These are phyloP conservation scores for Hysterium pulicare DNA, from an alignment of 2,329 filamentous ascomycete species.

Conservation along the genomic window DNA sequence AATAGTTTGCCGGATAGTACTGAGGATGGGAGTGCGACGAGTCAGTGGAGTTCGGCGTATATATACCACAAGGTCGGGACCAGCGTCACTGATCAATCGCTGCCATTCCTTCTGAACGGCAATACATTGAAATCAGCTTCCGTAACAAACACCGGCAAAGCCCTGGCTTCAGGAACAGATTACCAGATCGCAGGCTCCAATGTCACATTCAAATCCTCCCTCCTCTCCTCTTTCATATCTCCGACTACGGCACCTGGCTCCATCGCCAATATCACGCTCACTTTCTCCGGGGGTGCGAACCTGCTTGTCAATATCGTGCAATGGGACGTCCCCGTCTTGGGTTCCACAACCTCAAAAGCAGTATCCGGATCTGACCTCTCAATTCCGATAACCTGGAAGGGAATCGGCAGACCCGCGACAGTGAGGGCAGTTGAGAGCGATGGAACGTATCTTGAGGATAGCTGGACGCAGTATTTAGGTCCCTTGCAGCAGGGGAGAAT, in stretches of 20 bases:
- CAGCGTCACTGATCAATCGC: constrained; percentile 39
- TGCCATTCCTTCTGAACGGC: constrained; percentile 54
- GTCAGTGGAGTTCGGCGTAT: constrained; percentile 52
- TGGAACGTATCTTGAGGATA: constrained; percentile 52
- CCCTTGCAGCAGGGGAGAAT: constrained; percentile 47
- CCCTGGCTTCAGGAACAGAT: constrained; percentile 40
- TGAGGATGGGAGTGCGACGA: constrained; percentile 43
- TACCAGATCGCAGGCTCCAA: constrained; percentile 47
- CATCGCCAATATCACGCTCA: constrained; percentile 50
- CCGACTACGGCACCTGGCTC: constrained; percentile 43
- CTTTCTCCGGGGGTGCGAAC: constrained; percentile 51
- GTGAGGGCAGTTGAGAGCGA: constrained; percentile 50
- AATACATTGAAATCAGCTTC: constrained; percentile 49
- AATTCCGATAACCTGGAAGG: constrained; percentile 54
- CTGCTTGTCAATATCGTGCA: constrained; percentile 50
- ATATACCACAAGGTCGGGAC: constrained; percentile 53
- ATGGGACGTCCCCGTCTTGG: constrained; percentile 48
- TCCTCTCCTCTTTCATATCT: constrained; percentile 46
- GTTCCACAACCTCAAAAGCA: constrained; percentile 23
- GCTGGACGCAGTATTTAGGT: constrained; percentile 55
- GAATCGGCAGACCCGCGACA: constrained; percentile 49
- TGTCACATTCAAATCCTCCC: constrained; percentile 48
- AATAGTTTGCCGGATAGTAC: constrained; percentile 55
- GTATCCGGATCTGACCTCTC: constrained; percentile 40
- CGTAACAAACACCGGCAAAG: constrained; percentile 31